Evolutionary conservation across 805 yeast genomes (phyloP).

Genomic region (Sugiyamaella smithiae): DNA sequence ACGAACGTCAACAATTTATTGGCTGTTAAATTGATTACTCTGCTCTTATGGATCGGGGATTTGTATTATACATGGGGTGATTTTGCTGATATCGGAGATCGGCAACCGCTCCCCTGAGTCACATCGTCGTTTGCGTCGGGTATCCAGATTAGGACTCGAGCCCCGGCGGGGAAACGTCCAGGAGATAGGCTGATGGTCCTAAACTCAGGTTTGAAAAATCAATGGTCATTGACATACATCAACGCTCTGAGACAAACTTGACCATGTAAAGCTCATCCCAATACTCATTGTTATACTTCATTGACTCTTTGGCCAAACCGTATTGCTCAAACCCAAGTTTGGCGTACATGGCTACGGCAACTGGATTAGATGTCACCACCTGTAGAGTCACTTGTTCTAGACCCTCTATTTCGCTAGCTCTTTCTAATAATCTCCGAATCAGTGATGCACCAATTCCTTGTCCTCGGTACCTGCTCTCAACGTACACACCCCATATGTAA

Average conservation of each 20-base stretch:
- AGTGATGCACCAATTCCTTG: neutral
- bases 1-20: no score
- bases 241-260: neutral
- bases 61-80: no score
- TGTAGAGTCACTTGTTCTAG: neutral
- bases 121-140: no score
- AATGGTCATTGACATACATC: no score
- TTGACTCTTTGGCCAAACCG: neutral
- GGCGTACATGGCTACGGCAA: neutral
- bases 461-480: neutral
- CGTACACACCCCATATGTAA: neutral
- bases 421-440: neutral
- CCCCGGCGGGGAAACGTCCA: no score
- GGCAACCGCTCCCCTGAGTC: no score
- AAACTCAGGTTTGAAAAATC: no score
- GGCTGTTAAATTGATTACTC: no score
- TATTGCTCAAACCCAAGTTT: neutral
- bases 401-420: neutral
- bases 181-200: no score
- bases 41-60: no score
- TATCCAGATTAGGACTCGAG: no score
- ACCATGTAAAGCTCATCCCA: conserved; percentile 2
- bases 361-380: neutral
- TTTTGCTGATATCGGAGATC: no score
- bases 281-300: neutral